Evolutionary conservation across 352 stramenopile genomes (phyloP).

Genomic region (Phytophthora cactorum): DNA sequence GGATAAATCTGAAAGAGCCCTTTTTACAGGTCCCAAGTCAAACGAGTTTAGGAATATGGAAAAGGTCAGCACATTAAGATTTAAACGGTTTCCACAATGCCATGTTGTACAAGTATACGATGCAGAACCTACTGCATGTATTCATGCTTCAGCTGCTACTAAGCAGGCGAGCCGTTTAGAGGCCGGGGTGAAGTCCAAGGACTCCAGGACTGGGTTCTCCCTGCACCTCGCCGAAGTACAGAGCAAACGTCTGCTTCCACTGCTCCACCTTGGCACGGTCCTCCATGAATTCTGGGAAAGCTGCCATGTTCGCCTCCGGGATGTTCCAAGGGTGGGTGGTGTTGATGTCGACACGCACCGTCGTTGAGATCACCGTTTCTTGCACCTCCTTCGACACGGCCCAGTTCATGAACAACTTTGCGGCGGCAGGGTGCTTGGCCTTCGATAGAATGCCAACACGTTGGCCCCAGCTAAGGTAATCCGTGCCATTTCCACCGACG

Average conservation of each 20-base stretch:
- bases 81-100: no score
- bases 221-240: conserved; percentile 45
- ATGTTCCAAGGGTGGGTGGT: conserved; percentile 38
- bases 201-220: conserved; percentile 42
- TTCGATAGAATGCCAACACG: conserved; percentile 61
- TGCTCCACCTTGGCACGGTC: conserved; percentile 53
- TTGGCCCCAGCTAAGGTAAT: conserved; percentile 54
- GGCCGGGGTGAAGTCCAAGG: conserved; percentile 52
- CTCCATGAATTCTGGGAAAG: conserved; percentile 56
- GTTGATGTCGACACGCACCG: no score
- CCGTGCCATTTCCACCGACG: conserved; percentile 38
- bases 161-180: conserved; percentile 12
- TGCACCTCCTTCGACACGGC: no score
- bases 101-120: no score
- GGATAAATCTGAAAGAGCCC: no score
- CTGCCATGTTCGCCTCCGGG: conserved; percentile 36
- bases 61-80: no score
- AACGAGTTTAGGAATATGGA: no score
- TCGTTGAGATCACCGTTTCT: no score
- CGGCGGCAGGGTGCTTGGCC: conserved; percentile 48
- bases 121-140: background rate
- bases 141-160: background rate
- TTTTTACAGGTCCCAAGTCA: no score
- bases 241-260: conserved; percentile 47
- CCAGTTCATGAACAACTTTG: conserved; percentile 71